These are phyloP conservation scores for Apocynum venetum DNA, from an alignment of 257 asterid species.

Conservation along the genomic window DNA sequence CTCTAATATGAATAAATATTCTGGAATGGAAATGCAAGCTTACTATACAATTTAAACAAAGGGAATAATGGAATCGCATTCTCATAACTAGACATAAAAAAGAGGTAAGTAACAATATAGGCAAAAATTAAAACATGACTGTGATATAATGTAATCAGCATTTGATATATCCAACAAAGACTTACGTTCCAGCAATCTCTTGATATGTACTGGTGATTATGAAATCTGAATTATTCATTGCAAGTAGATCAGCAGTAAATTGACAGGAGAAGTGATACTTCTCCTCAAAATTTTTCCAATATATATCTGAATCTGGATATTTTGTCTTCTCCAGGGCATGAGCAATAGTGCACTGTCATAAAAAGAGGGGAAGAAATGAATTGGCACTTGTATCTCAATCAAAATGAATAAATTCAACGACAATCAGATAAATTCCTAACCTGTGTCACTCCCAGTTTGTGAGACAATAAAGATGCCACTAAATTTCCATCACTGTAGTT, in stretches of 20 bases:
- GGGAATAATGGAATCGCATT: neutral
- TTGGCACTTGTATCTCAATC: neutral
- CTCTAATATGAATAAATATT: neutral
- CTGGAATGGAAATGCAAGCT: neutral
- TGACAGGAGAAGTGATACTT: constrained; percentile 95
- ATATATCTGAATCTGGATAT: constrained; percentile 96
- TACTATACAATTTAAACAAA: neutral
- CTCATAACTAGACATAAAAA: neutral
- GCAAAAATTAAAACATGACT: neutral
- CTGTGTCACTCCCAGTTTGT: constrained; percentile 93
- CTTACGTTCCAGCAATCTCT: constrained; percentile 99
- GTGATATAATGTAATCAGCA: neutral
- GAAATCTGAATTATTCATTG: constrained; percentile 94
- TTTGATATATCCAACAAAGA: neutral
- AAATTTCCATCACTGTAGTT: constrained; percentile 99
- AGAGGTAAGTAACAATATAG: neutral
- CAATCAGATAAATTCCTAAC: constrained; percentile 29
- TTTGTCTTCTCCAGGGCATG: constrained; percentile 98
- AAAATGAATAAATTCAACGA: neutral
- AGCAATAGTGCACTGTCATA: constrained; percentile 86
- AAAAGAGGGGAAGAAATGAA: neutral
- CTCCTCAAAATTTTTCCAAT: constrained; percentile 83
- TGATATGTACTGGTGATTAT: constrained; percentile 97
- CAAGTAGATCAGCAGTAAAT: constrained; percentile 92
- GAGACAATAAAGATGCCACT: constrained; percentile 80